Evolutionary conservation across 768 basidiomycete species (phyloP).

Genomic region (Russula olivacea): DNA sequence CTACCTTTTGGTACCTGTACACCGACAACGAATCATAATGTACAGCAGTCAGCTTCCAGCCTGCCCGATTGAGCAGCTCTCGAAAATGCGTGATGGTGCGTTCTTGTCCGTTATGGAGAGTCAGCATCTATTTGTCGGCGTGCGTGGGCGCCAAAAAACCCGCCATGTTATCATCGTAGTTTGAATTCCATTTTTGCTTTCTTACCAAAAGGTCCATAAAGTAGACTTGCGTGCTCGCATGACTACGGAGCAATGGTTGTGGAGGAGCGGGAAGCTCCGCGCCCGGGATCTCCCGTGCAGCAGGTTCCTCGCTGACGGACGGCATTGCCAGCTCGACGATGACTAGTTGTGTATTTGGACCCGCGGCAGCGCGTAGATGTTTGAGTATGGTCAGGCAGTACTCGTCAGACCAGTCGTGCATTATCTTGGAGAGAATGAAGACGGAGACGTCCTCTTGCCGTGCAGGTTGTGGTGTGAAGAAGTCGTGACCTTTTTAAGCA

Average conservation of each 20-base stretch:
- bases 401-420: conserved; percentile 31
- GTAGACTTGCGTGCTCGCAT: not conserved
- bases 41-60: not conserved
- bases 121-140: conserved; percentile 4
- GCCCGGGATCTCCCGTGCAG: conserved; percentile 19
- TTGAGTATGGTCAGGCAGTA: conserved; percentile 20
- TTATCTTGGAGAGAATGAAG: not conserved
- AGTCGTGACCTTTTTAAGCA: not conserved
- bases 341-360: conserved; percentile 27
- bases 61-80: not conserved
- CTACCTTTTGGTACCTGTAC: not conserved
- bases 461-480: conserved; percentile 3
- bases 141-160: not conserved
- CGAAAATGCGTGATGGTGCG: conserved; percentile 3
- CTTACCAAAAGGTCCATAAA: too few species aligned
- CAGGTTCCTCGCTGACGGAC: conserved; percentile 27
- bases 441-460: not conserved
- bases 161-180: too few species aligned
- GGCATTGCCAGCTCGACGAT: conserved; percentile 28
- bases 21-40: not conserved
- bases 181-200: too few species aligned
- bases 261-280: conserved; percentile 21
- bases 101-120: not conserved
- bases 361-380: conserved; percentile 16
- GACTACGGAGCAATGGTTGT: conserved; percentile 27